These are phyloP conservation scores for Geotrichum bryndzae DNA, from an alignment of 1,139 yeast species.

Conservation along the genomic window DNA sequence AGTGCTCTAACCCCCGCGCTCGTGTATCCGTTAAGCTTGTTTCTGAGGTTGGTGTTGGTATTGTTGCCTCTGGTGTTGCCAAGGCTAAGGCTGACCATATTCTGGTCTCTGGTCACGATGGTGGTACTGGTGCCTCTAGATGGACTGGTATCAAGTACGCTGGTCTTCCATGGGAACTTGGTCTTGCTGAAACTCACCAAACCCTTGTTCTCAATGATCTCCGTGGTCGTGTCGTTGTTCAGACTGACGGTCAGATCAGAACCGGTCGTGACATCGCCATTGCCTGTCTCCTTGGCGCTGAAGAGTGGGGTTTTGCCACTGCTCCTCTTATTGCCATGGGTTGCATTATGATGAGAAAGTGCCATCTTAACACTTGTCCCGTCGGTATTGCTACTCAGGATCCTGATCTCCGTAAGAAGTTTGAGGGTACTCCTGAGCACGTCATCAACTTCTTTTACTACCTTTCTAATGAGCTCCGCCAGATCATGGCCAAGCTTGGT, in stretches of 20 bases:
- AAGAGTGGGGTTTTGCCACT: conserved; percentile 97
- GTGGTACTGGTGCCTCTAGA: conserved; percentile 99
- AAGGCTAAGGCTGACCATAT: conserved; percentile 98
- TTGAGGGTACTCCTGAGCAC: conserved; percentile 96
- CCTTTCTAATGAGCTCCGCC: conserved; percentile 85
- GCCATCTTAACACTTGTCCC: conserved; percentile 91
- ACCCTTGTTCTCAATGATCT: conserved; percentile 91
- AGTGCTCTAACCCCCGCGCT: conserved; percentile 95
- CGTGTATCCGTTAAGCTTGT: conserved; percentile 94
- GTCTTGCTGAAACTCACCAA: conserved; percentile 97
- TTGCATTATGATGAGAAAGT: conserved; percentile 91
- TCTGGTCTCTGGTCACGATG: conserved; percentile 94
- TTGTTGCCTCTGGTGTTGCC: conserved; percentile 98
- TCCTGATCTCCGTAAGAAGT: conserved; percentile 86
- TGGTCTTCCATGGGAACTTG: conserved; percentile 98
- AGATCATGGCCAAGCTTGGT: conserved; percentile 89
- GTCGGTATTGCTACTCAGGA: conserved; percentile 99
- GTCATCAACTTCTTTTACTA: conserved; percentile 96
- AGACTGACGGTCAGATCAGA: conserved; percentile 95
- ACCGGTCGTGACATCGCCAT: conserved; percentile 95
- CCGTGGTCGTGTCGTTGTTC: conserved; percentile 91
- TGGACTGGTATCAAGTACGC: conserved; percentile 97
- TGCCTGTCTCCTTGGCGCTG: conserved; percentile 95
- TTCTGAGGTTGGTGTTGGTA: conserved; percentile 98
- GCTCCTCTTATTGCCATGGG: conserved; percentile 97